Base-by-base conservation (phyloP, 2,329 filamentous ascomycete genomes). In the Aureobasidium pullulans region DNA sequence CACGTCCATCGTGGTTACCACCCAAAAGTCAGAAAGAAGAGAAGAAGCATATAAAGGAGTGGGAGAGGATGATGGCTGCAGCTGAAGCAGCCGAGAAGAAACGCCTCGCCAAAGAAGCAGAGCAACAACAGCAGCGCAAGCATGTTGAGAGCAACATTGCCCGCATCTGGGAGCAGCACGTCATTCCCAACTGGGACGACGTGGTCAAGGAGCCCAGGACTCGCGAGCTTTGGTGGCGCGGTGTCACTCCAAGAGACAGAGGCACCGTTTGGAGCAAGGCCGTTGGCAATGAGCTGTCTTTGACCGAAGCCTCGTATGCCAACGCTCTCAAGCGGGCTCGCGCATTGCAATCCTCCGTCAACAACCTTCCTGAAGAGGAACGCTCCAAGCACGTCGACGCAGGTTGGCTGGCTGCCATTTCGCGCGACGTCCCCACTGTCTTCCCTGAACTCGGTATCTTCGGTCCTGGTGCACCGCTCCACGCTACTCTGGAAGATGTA, bases 11-110 rank as follows among this genome's bases (percentile, higher is more conserved):
- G 1, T 94, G 90, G 90, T 77, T 94, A 2, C 89, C 90, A 0
- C 89, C 89, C 1, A 94, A 94, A 74, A 86, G 94, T 64, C 92
- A 90, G 1, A 88, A 88, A 57, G 94, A 99, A 72, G 94, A 99
- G 75, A 89, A 84, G 70, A 87, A 86, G 65, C 94, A 99, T 72
- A 71, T 99, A 64, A 91, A 84, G 68, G 85, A 94, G 70, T 94
- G 92, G 69, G 86, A 92, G 73, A 85, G 81, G 71, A 92, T 94
- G 87, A 89, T 93, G 86, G 67, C 82, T 76, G 64, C 79, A 46
- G 80, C 83, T 31, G 76, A 81, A 42, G 83, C 85, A 73, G 76
- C 79, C 60, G 81, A 83, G 62, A 81, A 78, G 66, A 76, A 77
- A 59, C 76, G 75, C 62, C 74, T 73, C 8, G 72, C 77, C 8